These are phyloP conservation scores for Russula olivacea DNA, from an alignment of 768 basidiomycete species.

Conservation along the genomic window DNA sequence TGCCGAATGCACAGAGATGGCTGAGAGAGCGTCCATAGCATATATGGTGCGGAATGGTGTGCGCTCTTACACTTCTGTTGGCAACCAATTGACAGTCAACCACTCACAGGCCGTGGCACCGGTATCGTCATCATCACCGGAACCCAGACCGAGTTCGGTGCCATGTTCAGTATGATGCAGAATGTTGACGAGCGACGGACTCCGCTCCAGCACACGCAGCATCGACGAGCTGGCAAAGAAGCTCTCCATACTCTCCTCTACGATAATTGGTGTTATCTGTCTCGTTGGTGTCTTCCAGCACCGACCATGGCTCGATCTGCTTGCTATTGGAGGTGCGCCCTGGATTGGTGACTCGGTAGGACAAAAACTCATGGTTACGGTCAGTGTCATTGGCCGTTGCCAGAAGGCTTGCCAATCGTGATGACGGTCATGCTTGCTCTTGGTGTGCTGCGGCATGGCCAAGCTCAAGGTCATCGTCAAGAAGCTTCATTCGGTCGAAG, in stretches of 20 bases:
- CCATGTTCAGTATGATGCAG: constrained; percentile 98
- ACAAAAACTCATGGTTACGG: constrained; percentile 16
- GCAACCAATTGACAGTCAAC: neutral
- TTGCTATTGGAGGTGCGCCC: constrained; percentile 88
- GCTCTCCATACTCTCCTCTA: constrained; percentile 84
- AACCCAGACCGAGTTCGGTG: constrained; percentile 86
- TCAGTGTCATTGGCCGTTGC: constrained; percentile 96
- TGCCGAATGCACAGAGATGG: constrained; percentile 49
- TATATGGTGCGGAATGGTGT: constrained; percentile 89
- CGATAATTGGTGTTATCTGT: constrained; percentile 88
- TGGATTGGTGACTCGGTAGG: neutral
- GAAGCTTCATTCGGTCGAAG: constrained; percentile 91
- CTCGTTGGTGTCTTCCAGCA: constrained; percentile 77
- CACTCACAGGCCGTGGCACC: constrained; percentile 59
- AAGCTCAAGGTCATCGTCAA: constrained; percentile 96
- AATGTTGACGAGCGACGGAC: constrained; percentile 90
- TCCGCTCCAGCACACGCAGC: constrained; percentile 79
- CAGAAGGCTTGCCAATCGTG: constrained; percentile 93
- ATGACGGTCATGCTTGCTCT: constrained; percentile 95
- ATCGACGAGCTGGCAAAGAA: constrained; percentile 98
- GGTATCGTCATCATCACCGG: constrained; percentile 87
- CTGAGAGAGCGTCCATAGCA: constrained; percentile 81
- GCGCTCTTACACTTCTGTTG: constrained; percentile 13
- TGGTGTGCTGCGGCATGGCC: constrained; percentile 81
- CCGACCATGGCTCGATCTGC: constrained; percentile 94